Evolutionary conservation across 2,329 filamentous ascomycete genomes (phyloP).

Genomic region (Stachybotrys chlorohalonatus): DNA sequence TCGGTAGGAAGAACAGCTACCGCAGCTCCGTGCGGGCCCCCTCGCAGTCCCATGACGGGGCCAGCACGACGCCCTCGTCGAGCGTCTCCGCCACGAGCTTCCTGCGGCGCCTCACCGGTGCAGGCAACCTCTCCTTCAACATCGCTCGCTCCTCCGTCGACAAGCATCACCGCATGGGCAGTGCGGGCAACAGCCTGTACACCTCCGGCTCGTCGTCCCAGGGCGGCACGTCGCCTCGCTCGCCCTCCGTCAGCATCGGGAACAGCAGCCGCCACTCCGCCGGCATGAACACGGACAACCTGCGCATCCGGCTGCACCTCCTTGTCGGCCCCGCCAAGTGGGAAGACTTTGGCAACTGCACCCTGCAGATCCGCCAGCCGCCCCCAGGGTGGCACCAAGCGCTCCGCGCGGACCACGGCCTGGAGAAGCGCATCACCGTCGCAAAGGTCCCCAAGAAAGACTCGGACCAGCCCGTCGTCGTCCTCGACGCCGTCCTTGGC

Average conservation of each 20-base stretch:
- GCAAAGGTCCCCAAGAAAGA: constrained; percentile 58
- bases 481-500: constrained; percentile 77
- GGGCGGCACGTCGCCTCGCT: constrained; percentile 40
- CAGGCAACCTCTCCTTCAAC: constrained; percentile 66
- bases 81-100: constrained; percentile 68
- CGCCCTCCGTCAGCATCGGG: constrained; percentile 48
- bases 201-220: constrained; percentile 47
- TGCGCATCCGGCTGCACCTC: constrained; percentile 79
- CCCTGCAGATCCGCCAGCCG: constrained; percentile 74
- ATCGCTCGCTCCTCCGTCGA: constrained; percentile 71
- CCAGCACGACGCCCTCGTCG: constrained; percentile 53
- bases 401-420: constrained; percentile 50
- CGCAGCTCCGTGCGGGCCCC: constrained; percentile 52
- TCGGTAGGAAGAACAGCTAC: constrained; percentile 57
- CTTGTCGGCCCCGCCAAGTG: constrained; percentile 71
- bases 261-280: constrained; percentile 43
- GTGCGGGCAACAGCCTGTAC: constrained; percentile 51
- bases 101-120: constrained; percentile 65
- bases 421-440: constrained; percentile 81
- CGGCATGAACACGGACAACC: constrained; percentile 57
- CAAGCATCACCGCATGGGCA: constrained; percentile 39
- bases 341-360: constrained; percentile 83
- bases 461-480: constrained; percentile 45
- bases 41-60: constrained; percentile 62
- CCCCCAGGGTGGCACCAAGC: constrained; percentile 51